These are phyloP conservation scores for Suillus sp. DNA, from an alignment of 768 basidiomycete species.

Conservation along the genomic window DNA sequence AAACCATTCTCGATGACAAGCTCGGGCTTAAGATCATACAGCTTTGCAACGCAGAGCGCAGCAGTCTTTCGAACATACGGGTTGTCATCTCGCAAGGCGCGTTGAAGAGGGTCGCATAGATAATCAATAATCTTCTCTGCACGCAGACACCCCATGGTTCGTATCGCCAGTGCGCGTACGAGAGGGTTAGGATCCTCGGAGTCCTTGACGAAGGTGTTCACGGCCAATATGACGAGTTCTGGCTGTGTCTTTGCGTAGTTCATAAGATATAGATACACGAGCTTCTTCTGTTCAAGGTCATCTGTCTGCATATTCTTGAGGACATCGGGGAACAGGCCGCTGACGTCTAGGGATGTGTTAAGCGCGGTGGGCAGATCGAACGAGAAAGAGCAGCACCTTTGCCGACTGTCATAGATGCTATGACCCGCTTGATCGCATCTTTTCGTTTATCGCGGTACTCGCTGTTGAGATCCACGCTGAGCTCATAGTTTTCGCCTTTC, in stretches of 20 bases:
- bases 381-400: conserved; percentile 64
- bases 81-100: conserved; percentile 91
- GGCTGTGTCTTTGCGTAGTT: conserved; percentile 99
- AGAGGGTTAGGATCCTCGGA: conserved; percentile 96
- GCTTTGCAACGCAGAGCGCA: conserved; percentile 93
- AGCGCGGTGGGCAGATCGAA: conserved; percentile 12
- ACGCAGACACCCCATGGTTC: conserved; percentile 96
- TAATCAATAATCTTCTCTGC: conserved; percentile 99
- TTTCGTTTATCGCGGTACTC: conserved; percentile 94
- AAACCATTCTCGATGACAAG: conserved; percentile 95
- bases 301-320: conserved; percentile 99
- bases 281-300: conserved; percentile 99
- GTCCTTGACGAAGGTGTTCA: conserved; percentile 99
- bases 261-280: conserved; percentile 99
- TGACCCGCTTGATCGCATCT: conserved; percentile 97
- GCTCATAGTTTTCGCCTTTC: conserved; percentile 96
- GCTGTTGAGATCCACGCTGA: conserved; percentile 95
- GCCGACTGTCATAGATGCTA: conserved; percentile 98
- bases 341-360: conserved; percentile 59
- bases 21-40: conserved; percentile 96
- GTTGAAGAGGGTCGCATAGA: conserved; percentile 92
- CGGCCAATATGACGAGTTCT: conserved; percentile 97
- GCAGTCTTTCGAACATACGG: conserved; percentile 99
- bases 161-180: conserved; percentile 92
- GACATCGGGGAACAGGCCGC: conserved; percentile 95